phyloP scores from a whole-genome alignment of 495 filamentous ascomycete species.

The Penicillium flavigenum region DNA sequence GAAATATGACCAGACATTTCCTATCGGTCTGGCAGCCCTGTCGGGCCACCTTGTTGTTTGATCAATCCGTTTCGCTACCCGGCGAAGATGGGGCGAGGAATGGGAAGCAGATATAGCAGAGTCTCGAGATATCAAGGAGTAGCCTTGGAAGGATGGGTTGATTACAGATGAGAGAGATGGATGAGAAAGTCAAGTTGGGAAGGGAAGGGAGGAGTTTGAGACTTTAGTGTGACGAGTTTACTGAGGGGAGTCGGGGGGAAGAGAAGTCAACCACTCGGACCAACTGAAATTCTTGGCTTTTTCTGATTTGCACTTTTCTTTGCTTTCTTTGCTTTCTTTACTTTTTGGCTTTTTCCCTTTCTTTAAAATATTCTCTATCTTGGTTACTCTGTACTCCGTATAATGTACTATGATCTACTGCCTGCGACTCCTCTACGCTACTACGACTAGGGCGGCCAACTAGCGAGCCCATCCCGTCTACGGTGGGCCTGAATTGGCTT shows the following conservation, averaged over 20 bases:
- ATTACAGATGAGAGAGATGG: constrained; percentile 13
- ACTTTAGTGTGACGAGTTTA: constrained; percentile 31
- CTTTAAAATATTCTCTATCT: not conserved
- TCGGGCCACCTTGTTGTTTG: constrained; percentile 41
- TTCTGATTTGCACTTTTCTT: not conserved
- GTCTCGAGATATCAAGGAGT: constrained; percentile 6
- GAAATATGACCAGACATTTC: constrained; percentile 49
- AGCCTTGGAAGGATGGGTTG: not conserved
- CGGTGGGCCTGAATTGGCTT: constrained; percentile 24
- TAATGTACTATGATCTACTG: constrained; percentile 15
- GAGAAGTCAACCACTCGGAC: constrained; percentile 5
- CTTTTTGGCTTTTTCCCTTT: not conserved
- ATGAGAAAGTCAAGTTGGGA: constrained; percentile 12
- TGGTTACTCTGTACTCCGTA: not conserved
- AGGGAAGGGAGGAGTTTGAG: constrained; percentile 25
- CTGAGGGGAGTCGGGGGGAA: constrained; percentile 17
- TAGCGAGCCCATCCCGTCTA: constrained; percentile 19
- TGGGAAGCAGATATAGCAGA: not conserved
- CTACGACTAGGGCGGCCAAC: constrained; percentile 25
- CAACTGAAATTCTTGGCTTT: constrained; percentile 17
- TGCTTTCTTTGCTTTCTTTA: not conserved
- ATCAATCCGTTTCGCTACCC: constrained; percentile 25
- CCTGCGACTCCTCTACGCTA: constrained; percentile 28
- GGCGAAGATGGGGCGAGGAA: constrained; percentile 1
- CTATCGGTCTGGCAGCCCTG: constrained; percentile 42